Percentiles rank a stretch among this genome's conserved stretches.
Evolutionary conservation across 805 yeast species (phyloP).

Genomic region (Ogataea glucozyma): DNA sequence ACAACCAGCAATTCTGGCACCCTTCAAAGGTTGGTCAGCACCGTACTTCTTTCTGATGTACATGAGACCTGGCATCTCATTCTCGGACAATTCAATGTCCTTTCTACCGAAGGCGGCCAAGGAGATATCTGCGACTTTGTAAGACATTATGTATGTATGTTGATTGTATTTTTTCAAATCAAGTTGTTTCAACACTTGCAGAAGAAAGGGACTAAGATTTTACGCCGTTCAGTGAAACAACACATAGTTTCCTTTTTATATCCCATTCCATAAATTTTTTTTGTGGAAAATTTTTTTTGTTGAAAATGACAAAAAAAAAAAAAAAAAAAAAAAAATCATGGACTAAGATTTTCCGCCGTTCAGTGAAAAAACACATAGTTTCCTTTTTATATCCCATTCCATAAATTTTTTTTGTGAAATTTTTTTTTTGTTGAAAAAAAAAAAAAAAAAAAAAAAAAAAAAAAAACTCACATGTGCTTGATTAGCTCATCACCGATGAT

Average conservation of each 20-base stretch:
- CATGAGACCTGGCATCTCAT: slow-evolving; percentile 99
- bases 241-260: slow-evolving; percentile 14
- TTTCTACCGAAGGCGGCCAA: slow-evolving; percentile 99
- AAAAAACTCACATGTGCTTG: slow-evolving; percentile 5
- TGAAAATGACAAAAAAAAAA: slow-evolving; percentile 11
- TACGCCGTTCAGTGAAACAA: background rate
- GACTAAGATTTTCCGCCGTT: background rate
- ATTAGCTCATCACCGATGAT: background rate
- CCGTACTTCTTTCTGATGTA: slow-evolving; percentile 94
- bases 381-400: slow-evolving; percentile 11
- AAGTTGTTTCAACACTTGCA: background rate
- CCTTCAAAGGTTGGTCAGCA: slow-evolving; percentile 89
- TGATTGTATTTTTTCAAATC: slow-evolving; percentile 1
- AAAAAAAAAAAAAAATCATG: slow-evolving; percentile 2
- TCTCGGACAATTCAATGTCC: slow-evolving; percentile 98
- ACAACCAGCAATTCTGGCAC: slow-evolving; percentile 99
- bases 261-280: background rate
- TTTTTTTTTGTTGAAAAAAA: slow-evolving; percentile 14
- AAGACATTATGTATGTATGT: slow-evolving; percentile 43
- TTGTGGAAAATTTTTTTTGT: slow-evolving; percentile 13
- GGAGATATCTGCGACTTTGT: slow-evolving; percentile 96
- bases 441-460: slow-evolving; percentile 9
- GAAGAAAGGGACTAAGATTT: background rate
- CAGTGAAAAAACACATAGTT: slow-evolving; percentile 5
- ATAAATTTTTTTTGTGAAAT: background rate